These are phyloP conservation scores for Ajuga reptans DNA, from an alignment of 305 asterid genomes.

Conservation along the genomic window DNA sequence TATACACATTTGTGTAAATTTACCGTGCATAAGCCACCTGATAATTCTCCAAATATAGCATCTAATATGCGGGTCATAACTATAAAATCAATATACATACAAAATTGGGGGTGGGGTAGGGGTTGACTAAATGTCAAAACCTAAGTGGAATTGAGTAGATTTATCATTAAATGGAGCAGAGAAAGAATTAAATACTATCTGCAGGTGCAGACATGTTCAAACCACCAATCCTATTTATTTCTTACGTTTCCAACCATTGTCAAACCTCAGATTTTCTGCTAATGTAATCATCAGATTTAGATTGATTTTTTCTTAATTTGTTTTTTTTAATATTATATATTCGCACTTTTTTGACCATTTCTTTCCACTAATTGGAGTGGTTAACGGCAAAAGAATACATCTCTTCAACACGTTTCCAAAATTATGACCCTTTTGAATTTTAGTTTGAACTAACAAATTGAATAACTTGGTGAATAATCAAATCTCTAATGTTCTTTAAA, in stretches of 20 bases:
- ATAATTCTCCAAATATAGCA: too few relatives aligned
- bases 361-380: slow-evolving; percentile 19
- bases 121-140: not conserved
- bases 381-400: not conserved
- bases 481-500: not conserved
- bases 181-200: not conserved
- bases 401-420: not conserved
- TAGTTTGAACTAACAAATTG: not conserved
- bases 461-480: slow-evolving; percentile 10
- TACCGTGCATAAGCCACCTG: too few relatives aligned
- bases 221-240: slow-evolving; percentile 13
- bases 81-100: not conserved
- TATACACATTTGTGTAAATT: too few relatives aligned
- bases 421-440: slow-evolving; percentile 11
- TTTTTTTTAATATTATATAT: not conserved
- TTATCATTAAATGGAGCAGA: not conserved
- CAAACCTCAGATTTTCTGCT: not conserved
- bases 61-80: too few relatives aligned
- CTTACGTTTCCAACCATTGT: not conserved
- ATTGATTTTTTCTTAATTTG: not conserved
- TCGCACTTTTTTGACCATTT: slow-evolving; percentile 13
- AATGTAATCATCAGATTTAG: slow-evolving; percentile 3
- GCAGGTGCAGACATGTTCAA: not conserved
- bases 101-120: not conserved
- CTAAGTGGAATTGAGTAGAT: slow-evolving; percentile 2